phyloP scores from a whole-genome alignment of 2,329 filamentous ascomycete species.

The Colletotrichum orchidophilum region DNA sequence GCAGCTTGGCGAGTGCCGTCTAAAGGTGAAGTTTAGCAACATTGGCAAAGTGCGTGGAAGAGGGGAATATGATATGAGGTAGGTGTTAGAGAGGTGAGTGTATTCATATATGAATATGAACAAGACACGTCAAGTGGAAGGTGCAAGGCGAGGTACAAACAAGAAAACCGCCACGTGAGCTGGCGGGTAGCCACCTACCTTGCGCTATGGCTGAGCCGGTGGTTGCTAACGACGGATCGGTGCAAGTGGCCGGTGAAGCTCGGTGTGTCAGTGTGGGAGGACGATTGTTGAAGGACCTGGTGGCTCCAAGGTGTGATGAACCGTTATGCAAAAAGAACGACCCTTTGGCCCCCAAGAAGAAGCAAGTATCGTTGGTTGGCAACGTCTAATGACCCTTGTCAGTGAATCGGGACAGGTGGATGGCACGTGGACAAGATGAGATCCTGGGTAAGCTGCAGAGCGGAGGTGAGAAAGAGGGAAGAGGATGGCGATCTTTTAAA shows the following conservation, averaged over 20 bases:
- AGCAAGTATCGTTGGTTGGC: background rate
- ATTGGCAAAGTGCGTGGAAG: background rate
- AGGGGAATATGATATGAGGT: background rate
- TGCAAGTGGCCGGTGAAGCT: background rate
- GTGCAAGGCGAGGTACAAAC: background rate
- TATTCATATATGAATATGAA: background rate
- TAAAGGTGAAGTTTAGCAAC: background rate
- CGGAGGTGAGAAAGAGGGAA: background rate
- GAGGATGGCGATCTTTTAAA: constrained; percentile 2
- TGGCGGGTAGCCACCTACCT: background rate
- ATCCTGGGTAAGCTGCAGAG: background rate
- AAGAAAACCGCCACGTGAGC: background rate
- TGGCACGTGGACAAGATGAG: background rate
- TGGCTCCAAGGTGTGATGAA: background rate
- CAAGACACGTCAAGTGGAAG: background rate
- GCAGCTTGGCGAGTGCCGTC: background rate
- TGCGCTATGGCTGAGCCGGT: background rate
- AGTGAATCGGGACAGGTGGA: background rate
- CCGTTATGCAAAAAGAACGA: background rate
- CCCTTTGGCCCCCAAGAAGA: background rate
- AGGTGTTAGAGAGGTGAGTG: background rate
- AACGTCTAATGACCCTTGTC: background rate
- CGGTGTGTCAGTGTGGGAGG: background rate
- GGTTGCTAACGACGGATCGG: background rate
- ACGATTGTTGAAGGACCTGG: background rate